Base-by-base conservation (phyloP, 2,329 filamentous ascomycete genomes). In the Trichoderma atrobrunneum region DNA sequence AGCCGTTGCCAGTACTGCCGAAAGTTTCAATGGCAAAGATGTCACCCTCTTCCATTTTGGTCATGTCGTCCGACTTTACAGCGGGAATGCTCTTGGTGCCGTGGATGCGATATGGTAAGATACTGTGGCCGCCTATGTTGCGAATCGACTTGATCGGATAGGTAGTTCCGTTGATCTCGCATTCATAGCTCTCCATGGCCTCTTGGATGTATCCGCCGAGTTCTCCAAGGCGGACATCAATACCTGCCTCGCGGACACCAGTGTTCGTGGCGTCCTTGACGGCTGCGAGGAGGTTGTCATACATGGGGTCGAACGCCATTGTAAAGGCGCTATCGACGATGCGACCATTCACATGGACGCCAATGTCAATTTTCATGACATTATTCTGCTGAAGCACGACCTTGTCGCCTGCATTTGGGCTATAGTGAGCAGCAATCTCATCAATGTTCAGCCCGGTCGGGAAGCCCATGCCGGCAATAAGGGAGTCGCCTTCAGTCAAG, bases 11-110 rank as follows among this genome's bases (percentile, higher is more conserved):
- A 34, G 92, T 95, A 78, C 90, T 93, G 64, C 92, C 92, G 78
- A 95, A 95, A 1, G 92, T 95, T 82, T 95, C 92, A 77, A 95
- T 93, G 71, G 92, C 92, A 80, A 94, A 95, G 7, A 91, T 89
- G 79, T 95, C 92, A 57, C 92, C 92, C 81, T 95, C 92, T 82
- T 95, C 92, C 92, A 95, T 95, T 85, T 94, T 94, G 18, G 92
- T 93, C 77, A 90, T 89, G 76, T 94, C 91, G 70, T 87, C 86
- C 65, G 90, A 89, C 83, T 94, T 94, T 72, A 94, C 92, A 77
- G 94, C 93, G 0, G 92, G 92, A 48, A 95, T 91, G 75, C 90
- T 93, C 84, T 95, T 95, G 74, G 89, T 91, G 67, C 92, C 92
- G 80, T 95, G 92, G 74, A 95, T 95, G 77, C 88, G 87, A 82